Percentiles rank a stretch among this genome's conserved stretches.
Evolutionary conservation across 192 early-diverging fungal genomes (phyloP).

Genomic region (Backusella macrospora): DNA sequence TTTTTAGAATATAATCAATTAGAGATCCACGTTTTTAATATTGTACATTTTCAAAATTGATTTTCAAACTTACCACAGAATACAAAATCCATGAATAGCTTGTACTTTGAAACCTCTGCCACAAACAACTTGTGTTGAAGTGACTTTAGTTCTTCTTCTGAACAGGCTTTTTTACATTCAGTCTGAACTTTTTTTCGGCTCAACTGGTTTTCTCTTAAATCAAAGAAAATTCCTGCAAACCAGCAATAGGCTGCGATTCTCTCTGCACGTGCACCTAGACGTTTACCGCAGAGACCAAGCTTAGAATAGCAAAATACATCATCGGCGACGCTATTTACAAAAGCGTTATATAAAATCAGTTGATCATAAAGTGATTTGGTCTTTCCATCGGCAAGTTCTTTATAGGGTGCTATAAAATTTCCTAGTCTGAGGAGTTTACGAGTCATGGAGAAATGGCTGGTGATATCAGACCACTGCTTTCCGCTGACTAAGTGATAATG

Average conservation of each 20-base stretch:
- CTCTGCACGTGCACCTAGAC: constrained; percentile 55
- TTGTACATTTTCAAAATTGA: constrained; percentile 35
- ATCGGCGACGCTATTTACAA: constrained; percentile 69
- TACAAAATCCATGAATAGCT: constrained; percentile 68
- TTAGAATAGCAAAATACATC: constrained; percentile 76
- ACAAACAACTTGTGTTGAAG: constrained; percentile 26
- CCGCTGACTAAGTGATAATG: constrained; percentile 42
- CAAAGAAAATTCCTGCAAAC: constrained; percentile 71
- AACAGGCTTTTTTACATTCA: not conserved
- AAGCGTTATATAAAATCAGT: constrained; percentile 19
- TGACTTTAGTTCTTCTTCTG: constrained; percentile 23
- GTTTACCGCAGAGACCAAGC: constrained; percentile 61
- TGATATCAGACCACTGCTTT: constrained; percentile 47
- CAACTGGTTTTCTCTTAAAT: constrained; percentile 56
- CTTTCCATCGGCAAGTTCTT: constrained; percentile 40
- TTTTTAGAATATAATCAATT: constrained; percentile 21
- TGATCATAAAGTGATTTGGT: constrained; percentile 1
- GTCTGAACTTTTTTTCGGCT: constrained; percentile 35
- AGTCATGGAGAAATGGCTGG: constrained; percentile 74
- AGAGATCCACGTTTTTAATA: not conserved
- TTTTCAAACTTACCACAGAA: constrained; percentile 79
- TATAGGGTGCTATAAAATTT: constrained; percentile 68
- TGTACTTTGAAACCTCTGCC: constrained; percentile 57
- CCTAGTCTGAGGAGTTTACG: constrained; percentile 76
- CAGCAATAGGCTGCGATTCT: constrained; percentile 67